phyloP scores from a whole-genome alignment of 139 green algal genomes.

The Picochlorum sp. region DNA sequence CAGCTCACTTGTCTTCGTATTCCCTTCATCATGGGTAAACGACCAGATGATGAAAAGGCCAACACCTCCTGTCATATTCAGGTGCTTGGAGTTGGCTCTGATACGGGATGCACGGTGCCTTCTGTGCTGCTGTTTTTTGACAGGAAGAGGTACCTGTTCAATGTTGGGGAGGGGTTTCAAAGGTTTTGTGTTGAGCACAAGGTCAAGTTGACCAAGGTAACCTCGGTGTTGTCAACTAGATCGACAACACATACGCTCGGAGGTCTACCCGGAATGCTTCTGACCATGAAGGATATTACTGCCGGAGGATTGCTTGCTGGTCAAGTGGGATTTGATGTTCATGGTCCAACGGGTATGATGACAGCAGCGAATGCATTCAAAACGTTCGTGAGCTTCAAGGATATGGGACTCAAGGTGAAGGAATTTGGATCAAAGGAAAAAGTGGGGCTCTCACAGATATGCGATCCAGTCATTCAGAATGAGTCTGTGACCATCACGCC shows the following conservation, averaged over 20 bases:
- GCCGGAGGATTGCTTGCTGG: constrained; percentile 21
- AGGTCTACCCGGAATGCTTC: constrained; percentile 74
- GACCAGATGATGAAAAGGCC: constrained; percentile 3
- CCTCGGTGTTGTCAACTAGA: constrained; percentile 53
- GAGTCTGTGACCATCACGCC: constrained; percentile 36
- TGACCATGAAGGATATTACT: constrained; percentile 42
- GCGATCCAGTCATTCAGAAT: constrained; percentile 23
- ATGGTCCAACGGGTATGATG: constrained; percentile 21
- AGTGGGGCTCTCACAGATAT: not conserved
- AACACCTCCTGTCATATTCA: constrained; percentile 40
- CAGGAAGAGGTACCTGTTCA: constrained; percentile 84
- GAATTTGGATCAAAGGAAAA: constrained; percentile 22
- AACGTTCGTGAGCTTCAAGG: constrained; percentile 35
- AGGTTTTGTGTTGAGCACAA: constrained; percentile 76
- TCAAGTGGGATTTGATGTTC: constrained; percentile 18
- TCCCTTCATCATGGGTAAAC: constrained; percentile 17
- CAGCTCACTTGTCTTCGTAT: not conserved
- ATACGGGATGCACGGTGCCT: constrained; percentile 60
- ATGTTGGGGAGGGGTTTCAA: constrained; percentile 91
- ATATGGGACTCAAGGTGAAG: constrained; percentile 17
- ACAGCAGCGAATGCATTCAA: constrained; percentile 35
- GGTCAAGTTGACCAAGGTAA: constrained; percentile 59
- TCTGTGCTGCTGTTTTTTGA: constrained; percentile 90
- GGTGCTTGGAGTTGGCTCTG: constrained; percentile 44
- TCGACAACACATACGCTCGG: constrained; percentile 58